A percentile compares a stretch with the other conserved stretches of the same genome.
Conservation (phyloP, 768 basidiomycete species). For the Suillus clintonianus region DNA sequence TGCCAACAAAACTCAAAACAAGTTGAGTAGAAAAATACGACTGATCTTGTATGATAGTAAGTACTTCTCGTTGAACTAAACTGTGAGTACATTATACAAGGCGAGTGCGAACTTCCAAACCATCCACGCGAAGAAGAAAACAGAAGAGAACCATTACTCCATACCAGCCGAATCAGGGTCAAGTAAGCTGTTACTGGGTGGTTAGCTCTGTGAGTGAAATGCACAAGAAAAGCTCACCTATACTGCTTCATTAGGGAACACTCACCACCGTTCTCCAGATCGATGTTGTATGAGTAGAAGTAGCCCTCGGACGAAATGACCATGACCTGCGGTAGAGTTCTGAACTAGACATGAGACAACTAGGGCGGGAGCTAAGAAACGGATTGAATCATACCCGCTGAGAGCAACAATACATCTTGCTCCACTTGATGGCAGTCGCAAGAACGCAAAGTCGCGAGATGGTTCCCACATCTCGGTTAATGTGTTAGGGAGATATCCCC, state of each 20-base stretch:
- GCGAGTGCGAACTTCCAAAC: background rate
- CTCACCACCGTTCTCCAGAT: conserved; percentile 94
- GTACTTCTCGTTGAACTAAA: background rate
- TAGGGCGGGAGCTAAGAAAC: background rate
- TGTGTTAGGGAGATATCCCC: conserved; percentile 84
- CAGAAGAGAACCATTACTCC: background rate
- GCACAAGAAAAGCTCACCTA: conserved; percentile 42
- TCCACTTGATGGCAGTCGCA: conserved; percentile 78
- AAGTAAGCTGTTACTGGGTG: background rate
- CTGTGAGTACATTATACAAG: conserved; percentile 5
- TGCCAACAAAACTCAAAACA: background rate
- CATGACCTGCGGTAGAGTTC: conserved; percentile 95
- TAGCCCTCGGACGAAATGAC: conserved; percentile 94
- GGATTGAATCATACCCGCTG: conserved; percentile 57
- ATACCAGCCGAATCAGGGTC: conserved; percentile 4
- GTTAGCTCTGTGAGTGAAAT: background rate
- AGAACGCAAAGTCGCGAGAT: conserved; percentile 87
- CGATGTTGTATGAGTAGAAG: conserved; percentile 95
- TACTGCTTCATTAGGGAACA: conserved; percentile 95
- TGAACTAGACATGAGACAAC: conserved; percentile 28
- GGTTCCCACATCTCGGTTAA: conserved; percentile 98
- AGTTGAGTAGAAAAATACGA: background rate
- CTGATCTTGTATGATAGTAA: background rate
- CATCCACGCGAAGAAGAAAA: background rate
- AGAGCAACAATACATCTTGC: conserved; percentile 87